Conservation (phyloP, 2,329 filamentous ascomycete genomes). For the Fusarium camptoceras region DNA sequence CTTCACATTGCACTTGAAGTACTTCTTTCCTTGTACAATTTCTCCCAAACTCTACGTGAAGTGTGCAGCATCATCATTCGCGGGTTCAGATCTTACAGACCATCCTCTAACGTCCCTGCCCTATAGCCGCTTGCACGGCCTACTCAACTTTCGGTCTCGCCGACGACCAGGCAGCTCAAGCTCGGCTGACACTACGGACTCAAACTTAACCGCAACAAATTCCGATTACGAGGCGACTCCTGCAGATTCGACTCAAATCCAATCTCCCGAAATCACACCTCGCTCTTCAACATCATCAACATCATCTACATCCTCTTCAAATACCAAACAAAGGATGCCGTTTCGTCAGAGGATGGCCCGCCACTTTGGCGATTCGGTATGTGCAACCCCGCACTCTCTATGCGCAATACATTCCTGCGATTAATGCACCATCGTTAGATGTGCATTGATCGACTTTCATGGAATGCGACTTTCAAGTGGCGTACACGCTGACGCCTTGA, state of each 20-base stretch:
- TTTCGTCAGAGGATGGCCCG: slow-evolving; percentile 59
- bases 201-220: slow-evolving; percentile 37
- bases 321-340: slow-evolving; percentile 50
- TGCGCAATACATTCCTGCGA: slow-evolving; percentile 16
- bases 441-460: slow-evolving; percentile 9
- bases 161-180: slow-evolving; percentile 41
- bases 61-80: neutral
- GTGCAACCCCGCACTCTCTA: slow-evolving; percentile 42
- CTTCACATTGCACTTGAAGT: neutral
- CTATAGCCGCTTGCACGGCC: slow-evolving; percentile 40
- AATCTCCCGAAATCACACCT: slow-evolving; percentile 25
- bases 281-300: slow-evolving; percentile 25
- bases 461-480: slow-evolving; percentile 15
- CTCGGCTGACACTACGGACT: slow-evolving; percentile 38
- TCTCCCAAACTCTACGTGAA: neutral
- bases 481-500: slow-evolving; percentile 24
- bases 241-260: slow-evolving; percentile 21
- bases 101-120: slow-evolving; percentile 31
- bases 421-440: slow-evolving; percentile 24
- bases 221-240: slow-evolving; percentile 39
- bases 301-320: slow-evolving; percentile 26
- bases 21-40: neutral
- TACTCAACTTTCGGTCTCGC: slow-evolving; percentile 40
- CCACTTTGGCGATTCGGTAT: slow-evolving; percentile 61
- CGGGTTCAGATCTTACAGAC: too few species aligned